A percentile compares a stretch with the other conserved stretches of the same genome.
Conservation (phyloP, 2,329 filamentous ascomycete species). For the Teratosphaeria gauchensis region DNA sequence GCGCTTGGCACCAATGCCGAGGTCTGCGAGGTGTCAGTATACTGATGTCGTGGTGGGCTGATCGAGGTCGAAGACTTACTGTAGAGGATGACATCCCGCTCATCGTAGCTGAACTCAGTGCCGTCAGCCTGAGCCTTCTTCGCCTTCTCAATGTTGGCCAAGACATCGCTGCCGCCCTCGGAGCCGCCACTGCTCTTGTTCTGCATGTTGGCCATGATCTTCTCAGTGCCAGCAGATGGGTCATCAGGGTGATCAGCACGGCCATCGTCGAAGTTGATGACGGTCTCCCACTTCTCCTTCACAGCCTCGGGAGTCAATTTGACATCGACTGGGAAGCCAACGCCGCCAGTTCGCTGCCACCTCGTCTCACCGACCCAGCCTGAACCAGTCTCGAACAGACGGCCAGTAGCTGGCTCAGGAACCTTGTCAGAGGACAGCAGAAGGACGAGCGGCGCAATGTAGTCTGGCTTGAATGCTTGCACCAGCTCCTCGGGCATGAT, state of each 20-base stretch:
- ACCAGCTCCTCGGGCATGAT: slow-evolving; percentile 96
- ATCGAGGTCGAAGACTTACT: slow-evolving; percentile 34
- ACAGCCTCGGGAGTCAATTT: slow-evolving; percentile 78
- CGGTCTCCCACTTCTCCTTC: slow-evolving; percentile 62
- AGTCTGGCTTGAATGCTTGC: slow-evolving; percentile 98
- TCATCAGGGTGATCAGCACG: slow-evolving; percentile 80
- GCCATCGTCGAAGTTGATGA: slow-evolving; percentile 79
- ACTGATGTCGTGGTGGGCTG: slow-evolving; percentile 10
- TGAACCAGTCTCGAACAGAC: slow-evolving; percentile 87
- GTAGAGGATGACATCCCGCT: slow-evolving; percentile 87
- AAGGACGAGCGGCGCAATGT: slow-evolving; percentile 86
- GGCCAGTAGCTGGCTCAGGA: slow-evolving; percentile 72
- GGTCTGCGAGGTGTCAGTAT: slow-evolving; percentile 37
- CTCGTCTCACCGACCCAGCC: slow-evolving; percentile 87
- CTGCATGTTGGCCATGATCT: slow-evolving; percentile 74
- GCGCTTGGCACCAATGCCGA: slow-evolving; percentile 85
- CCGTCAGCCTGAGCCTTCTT: slow-evolving; percentile 62
- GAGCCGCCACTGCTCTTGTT: slow-evolving; percentile 49
- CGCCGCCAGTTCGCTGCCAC: slow-evolving; percentile 86
- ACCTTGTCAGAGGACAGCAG: slow-evolving; percentile 80
- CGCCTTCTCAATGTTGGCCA: slow-evolving; percentile 66
- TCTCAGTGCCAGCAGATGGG: slow-evolving; percentile 65
- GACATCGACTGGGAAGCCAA: slow-evolving; percentile 83
- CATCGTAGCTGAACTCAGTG: slow-evolving; percentile 71
- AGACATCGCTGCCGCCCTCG: slow-evolving; percentile 42